A percentile compares a stretch with the other conserved stretches of the same genome.
Evolutionary conservation across 805 yeast species (phyloP).

Genomic region (Yamadazyma endophytica): DNA sequence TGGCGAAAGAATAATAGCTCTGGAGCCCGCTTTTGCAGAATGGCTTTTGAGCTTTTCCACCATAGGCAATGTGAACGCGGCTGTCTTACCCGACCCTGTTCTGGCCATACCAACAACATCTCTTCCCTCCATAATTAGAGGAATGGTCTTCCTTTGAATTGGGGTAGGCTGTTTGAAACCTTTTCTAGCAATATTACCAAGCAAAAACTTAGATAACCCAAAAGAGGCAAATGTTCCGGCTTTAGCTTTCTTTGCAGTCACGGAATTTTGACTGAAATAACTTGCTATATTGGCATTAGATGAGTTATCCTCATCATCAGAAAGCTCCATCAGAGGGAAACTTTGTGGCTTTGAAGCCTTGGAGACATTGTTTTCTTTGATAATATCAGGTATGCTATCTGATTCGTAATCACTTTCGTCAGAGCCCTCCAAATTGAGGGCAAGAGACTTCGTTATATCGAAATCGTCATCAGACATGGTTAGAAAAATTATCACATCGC

Average conservation of each 20-base stretch:
- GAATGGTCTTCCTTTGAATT: slow-evolving; percentile 93
- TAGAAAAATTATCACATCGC: too few species aligned
- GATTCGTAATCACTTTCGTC: slow-evolving; percentile 20
- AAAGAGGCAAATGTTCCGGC: slow-evolving; percentile 85
- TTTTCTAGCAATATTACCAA: slow-evolving; percentile 69
- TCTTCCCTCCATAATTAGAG: slow-evolving; percentile 76
- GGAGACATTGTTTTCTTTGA: slow-evolving; percentile 31
- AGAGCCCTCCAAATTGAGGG: slow-evolving; percentile 39
- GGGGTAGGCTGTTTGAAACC: slow-evolving; percentile 97
- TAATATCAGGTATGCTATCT: slow-evolving; percentile 43
- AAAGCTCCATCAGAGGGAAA: slow-evolving; percentile 51
- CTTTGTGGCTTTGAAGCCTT: slow-evolving; percentile 20
- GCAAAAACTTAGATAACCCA: slow-evolving; percentile 72
- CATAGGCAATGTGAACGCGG: slow-evolving; percentile 90
- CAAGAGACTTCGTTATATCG: slow-evolving; percentile 63
- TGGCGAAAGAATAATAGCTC: slow-evolving; percentile 89
- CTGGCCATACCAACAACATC: slow-evolving; percentile 99
- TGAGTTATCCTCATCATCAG: slow-evolving; percentile 38
- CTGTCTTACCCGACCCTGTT: slow-evolving; percentile 98
- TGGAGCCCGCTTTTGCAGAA: slow-evolving; percentile 79
- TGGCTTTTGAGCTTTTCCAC: slow-evolving; percentile 81
- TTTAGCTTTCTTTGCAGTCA: slow-evolving; percentile 55
- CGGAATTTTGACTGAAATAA: slow-evolving; percentile 39
- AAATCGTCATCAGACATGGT: slow-evolving; percentile 21
- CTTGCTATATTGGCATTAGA: slow-evolving; percentile 21